These are phyloP conservation scores for Candida glucosophila DNA, from an alignment of 1,139 yeast genomes.

Conservation along the genomic window DNA sequence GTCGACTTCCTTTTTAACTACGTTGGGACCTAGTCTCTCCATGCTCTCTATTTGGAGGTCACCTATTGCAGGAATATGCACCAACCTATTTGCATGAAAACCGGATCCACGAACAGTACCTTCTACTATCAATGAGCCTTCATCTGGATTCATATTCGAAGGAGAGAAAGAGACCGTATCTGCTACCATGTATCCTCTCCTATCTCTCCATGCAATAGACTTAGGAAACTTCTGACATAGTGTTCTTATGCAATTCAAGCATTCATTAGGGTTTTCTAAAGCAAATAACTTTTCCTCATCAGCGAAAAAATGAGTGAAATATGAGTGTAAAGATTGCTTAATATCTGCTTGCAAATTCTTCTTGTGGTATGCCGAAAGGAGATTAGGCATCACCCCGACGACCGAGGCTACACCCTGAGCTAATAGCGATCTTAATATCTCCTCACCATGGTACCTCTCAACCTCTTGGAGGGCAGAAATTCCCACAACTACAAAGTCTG, in stretches of 20 bases:
- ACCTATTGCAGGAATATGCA: conserved; percentile 85
- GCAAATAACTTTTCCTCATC: conserved; percentile 70
- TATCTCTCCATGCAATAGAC: conserved; percentile 84
- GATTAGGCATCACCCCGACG: conserved; percentile 73
- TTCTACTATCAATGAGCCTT: conserved; percentile 45
- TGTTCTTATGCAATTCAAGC: conserved; percentile 60
- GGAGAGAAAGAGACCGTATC: conserved; percentile 43
- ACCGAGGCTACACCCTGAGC: conserved; percentile 88
- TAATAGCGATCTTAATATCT: conserved; percentile 76
- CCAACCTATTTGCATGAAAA: conserved; percentile 63
- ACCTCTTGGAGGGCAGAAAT: conserved; percentile 82
- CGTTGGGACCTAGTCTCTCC: conserved; percentile 31
- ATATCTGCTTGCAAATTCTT: conserved; percentile 72
- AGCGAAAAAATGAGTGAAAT: conserved; percentile 86
- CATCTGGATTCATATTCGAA: conserved; percentile 21
- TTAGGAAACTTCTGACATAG: conserved; percentile 84
- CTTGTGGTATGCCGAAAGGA: conserved; percentile 58
- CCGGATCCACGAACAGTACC: conserved; percentile 88
- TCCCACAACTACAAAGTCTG: conserved; percentile 84
- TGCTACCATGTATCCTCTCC: conserved; percentile 79
- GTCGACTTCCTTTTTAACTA: conserved; percentile 8
- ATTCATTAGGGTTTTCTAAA: conserved; percentile 60
- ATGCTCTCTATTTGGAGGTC: conserved; percentile 74
- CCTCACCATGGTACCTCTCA: conserved; percentile 73
- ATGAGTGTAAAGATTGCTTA: conserved; percentile 73